phyloP scores from a whole-genome alignment of 495 filamentous ascomycete species.

The Sordaria brevicollis region DNA sequence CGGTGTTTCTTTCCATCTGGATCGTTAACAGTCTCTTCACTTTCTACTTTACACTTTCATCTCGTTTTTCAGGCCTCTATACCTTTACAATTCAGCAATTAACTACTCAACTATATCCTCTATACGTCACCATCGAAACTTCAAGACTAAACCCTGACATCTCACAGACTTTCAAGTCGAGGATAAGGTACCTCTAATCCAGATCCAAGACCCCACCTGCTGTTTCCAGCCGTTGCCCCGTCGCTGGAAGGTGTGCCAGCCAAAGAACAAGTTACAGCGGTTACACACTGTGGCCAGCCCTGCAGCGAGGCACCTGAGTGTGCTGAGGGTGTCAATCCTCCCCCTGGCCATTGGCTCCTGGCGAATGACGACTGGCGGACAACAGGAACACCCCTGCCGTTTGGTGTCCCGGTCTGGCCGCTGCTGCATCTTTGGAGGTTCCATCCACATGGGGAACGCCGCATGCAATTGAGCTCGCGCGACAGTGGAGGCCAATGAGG shows the following conservation, averaged over 20 bases:
- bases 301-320: background rate
- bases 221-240: background rate
- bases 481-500: conserved; percentile 13
- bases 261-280: background rate
- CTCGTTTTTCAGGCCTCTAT: background rate
- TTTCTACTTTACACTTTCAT: background rate
- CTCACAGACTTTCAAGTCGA: background rate
- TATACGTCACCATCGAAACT: background rate
- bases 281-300: background rate
- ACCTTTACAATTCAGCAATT: no score
- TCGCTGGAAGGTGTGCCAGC: background rate
- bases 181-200: no score
- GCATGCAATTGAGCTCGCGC: conserved; percentile 1
- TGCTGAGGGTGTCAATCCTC: background rate
- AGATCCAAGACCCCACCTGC: background rate
- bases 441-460: background rate
- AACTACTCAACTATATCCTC: background rate
- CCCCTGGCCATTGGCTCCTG: background rate
- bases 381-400: background rate
- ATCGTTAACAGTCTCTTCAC: background rate
- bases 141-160: background rate
- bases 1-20: background rate
- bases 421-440: background rate
- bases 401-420: background rate
- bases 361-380: background rate